Percentiles rank a stretch among this genome's conserved stretches.
Conservation (phyloP, 352 stramenopile genomes). For the Phytophthora meadii region DNA sequence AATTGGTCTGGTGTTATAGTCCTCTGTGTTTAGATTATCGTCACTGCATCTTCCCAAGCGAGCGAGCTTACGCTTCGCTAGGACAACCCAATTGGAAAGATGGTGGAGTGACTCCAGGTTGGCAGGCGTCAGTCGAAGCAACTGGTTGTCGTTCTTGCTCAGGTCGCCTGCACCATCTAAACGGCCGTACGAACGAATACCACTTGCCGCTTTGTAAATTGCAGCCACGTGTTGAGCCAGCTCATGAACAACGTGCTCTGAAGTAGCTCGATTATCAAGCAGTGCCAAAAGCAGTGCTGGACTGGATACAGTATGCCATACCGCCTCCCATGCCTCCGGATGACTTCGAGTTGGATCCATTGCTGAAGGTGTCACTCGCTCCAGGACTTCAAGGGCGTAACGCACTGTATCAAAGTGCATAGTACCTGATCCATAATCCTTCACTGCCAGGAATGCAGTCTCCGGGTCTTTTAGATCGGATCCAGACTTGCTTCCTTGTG, state of each 20-base stretch:
- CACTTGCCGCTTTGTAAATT: slow-evolving; percentile 56
- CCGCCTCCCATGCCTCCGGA: slow-evolving; percentile 40
- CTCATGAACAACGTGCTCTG: slow-evolving; percentile 59
- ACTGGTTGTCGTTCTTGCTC: slow-evolving; percentile 20
- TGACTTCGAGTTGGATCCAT: slow-evolving; percentile 42
- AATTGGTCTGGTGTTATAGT: slow-evolving; percentile 23
- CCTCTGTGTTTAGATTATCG: slow-evolving; percentile 24
- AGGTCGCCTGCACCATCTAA: slow-evolving; percentile 36
- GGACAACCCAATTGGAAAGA: slow-evolving; percentile 81
- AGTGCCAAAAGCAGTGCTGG: slow-evolving; percentile 76
- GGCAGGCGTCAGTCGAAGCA: slow-evolving; percentile 48
- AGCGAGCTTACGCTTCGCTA: slow-evolving; percentile 77
- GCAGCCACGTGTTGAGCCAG: slow-evolving; percentile 59
- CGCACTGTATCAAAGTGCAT: slow-evolving; percentile 62
- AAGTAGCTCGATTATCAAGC: slow-evolving; percentile 44
- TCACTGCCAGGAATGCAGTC: slow-evolving; percentile 51
- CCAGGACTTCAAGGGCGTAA: slow-evolving; percentile 70
- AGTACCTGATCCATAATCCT: slow-evolving; percentile 56
- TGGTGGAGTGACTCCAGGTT: slow-evolving; percentile 83
- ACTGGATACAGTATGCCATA: slow-evolving; percentile 57
- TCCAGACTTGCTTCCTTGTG: slow-evolving; percentile 9
- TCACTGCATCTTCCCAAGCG: slow-evolving; percentile 52
- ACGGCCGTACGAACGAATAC: slow-evolving; percentile 53
- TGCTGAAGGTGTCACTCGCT: slow-evolving; percentile 36
- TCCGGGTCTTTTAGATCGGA: slow-evolving; percentile 21